Evolutionary conservation across 306 rosid genomes (phyloP).

Genomic region (Cucurbita maxima): DNA sequence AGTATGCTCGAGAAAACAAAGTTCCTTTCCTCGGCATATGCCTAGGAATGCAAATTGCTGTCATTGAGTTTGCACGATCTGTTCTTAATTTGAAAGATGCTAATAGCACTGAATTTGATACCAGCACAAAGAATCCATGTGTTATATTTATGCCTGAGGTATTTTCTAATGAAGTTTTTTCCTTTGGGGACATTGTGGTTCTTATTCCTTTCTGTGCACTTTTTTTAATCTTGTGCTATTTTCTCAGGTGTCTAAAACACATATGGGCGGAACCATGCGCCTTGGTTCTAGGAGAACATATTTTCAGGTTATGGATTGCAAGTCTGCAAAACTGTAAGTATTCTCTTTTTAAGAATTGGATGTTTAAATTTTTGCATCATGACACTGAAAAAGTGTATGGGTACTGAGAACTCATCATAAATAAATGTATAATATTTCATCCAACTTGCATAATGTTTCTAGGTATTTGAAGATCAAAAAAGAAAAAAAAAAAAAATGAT

Average conservation of each 20-base stretch:
- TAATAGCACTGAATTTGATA: constrained; percentile 8
- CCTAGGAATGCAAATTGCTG: constrained; percentile 9
- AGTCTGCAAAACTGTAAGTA: constrained; percentile 2
- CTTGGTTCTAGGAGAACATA: constrained; percentile 1
- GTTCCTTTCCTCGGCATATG: constrained; percentile 4
- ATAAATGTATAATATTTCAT: not conserved
- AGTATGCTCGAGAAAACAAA: constrained; percentile 5
- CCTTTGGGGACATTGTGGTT: constrained; percentile 3
- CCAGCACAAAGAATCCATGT: constrained; percentile 60
- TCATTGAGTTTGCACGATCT: constrained; percentile 6
- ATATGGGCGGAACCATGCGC: constrained; percentile 9
- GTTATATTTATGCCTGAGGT: constrained; percentile 97
- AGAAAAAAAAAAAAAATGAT: too few species aligned
- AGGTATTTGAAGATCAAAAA: not conserved
- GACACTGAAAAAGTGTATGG: too few species aligned
- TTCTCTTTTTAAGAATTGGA: too few species aligned
- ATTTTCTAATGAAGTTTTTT: not conserved
- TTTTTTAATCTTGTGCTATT: not conserved
- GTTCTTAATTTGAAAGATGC: constrained; percentile 28
- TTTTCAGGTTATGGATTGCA: constrained; percentile 2
- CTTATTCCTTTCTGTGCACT: not conserved
- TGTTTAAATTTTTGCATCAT: too few species aligned
- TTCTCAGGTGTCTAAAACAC: not conserved
- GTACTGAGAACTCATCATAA: not conserved
- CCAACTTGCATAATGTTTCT: not conserved